Evolutionary conservation across 192 early-diverging fungal species (phyloP).

Genomic region (Pilaira anomala): DNA sequence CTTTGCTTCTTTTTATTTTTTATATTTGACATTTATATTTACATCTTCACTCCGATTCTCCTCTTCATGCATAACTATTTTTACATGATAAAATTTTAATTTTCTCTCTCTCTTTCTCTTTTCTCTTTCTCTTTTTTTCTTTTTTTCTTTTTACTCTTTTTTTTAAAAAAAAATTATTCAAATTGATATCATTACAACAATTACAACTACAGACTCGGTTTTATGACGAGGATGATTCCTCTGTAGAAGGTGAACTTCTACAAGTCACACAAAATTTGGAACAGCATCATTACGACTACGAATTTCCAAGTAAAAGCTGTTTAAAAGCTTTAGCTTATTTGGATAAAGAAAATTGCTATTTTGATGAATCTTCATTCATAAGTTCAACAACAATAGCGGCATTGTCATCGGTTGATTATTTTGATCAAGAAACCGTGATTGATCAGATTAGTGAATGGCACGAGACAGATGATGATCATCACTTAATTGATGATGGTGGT

Average conservation of each 20-base stretch:
- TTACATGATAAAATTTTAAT: conserved; percentile 1
- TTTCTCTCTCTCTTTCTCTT: not conserved
- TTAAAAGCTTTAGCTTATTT: conserved; percentile 14
- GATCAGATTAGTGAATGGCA: not conserved
- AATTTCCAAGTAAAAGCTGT: conserved; percentile 14
- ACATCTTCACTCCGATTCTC: not conserved
- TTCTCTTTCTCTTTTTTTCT: conserved; percentile 6
- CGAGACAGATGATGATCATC: conserved; percentile 12
- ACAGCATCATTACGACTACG: conserved; percentile 9
- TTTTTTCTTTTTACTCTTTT: not conserved
- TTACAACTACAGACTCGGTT: conserved; percentile 9
- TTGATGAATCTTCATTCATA: conserved; percentile 24
- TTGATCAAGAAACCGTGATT: not conserved
- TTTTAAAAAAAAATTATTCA: conserved; percentile 3
- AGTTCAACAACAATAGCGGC: conserved; percentile 1
- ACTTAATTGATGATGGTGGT: conserved; percentile 12
- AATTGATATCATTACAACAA: conserved; percentile 1
- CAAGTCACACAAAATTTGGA: too few relatives aligned
- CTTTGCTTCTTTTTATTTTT: not conserved
- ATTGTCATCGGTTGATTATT: conserved; percentile 2
- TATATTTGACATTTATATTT: not conserved
- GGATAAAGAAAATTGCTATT: conserved; percentile 8
- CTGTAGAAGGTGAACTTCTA: too few relatives aligned
- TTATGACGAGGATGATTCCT: not conserved
- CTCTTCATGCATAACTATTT: too few relatives aligned